Base-by-base conservation (phyloP, 2,329 filamentous ascomycete genomes). In the Thielaviopsis euricoi region DNA sequence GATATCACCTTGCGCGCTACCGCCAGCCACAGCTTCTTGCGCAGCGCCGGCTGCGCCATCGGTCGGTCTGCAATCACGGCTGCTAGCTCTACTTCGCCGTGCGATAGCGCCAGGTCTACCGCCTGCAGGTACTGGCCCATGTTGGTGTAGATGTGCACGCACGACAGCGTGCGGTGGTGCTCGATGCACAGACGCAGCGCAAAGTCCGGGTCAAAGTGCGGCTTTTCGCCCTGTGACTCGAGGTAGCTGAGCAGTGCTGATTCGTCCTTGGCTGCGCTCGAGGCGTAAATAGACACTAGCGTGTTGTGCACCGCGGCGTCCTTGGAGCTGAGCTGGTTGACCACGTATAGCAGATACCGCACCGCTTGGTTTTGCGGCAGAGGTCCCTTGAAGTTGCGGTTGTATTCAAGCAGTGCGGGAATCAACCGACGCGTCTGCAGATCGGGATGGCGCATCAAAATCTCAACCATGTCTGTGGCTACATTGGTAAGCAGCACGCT, bases 41-140 rank as follows among this genome's bases (percentile, higher is more conserved):
- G 85, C 9, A 97, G 77, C 23, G 83, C 77, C 15, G 86, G 81
- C 66, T 89, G 86, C 37, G 85, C 83, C 67, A 87, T 84, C 1
- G 89, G 85, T 21, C 89, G 79, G 68, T 97, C 90, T 0, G 93
- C 91, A 56, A 98, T 89, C 52, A 87, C 82, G 25, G 88, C 85
- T 1, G 93, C 93, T 6, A 97, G 82, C 61, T 96, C 89, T 54
- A 96, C 82, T 66, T 95, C 86, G 64, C 89, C 80, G 68, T 97
- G 88, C 52, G 90, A 87, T 37, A 98, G 77, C 0, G 93, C 93
- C 4, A 98, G 79, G 66, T 95, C 88, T 3, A 98, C 93, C 1
- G 91, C 91, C 69, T 94, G 88, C 19, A 88, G 80, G 67, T 95
- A 96, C 69, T 97, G 89, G 0, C 86, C 86, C 91, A 98, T 98